phyloP scores from a whole-genome alignment of 2,329 filamentous ascomycete genomes.

The Colletotrichum tropicale region DNA sequence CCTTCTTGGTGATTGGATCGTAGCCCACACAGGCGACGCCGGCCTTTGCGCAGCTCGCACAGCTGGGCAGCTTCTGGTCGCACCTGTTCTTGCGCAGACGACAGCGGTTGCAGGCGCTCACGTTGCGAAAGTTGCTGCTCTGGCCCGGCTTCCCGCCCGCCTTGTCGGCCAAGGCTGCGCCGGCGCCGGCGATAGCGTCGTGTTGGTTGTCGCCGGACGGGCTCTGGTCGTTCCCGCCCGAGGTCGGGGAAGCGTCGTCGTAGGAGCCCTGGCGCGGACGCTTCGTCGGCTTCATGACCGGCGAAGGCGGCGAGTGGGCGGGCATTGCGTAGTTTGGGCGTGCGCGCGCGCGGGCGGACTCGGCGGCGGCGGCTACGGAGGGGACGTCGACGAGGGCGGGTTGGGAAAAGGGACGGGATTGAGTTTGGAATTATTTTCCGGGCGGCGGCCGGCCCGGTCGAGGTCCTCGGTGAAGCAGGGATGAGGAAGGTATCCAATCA shows the following conservation, averaged over 20 bases:
- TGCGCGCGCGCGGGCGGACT: neutral
- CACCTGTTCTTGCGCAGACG: slow-evolving; percentile 92
- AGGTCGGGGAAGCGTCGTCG: slow-evolving; percentile 36
- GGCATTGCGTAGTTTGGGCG: slow-evolving; percentile 39
- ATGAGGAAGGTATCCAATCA: neutral
- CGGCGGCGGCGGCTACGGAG: neutral
- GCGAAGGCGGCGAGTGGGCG: slow-evolving; percentile 52
- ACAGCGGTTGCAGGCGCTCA: slow-evolving; percentile 94
- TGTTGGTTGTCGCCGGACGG: slow-evolving; percentile 31
- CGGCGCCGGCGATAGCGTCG: slow-evolving; percentile 25
- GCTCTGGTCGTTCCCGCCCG: slow-evolving; percentile 40
- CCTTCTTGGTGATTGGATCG: slow-evolving; percentile 93
- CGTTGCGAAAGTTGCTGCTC: slow-evolving; percentile 78
- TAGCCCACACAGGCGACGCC: slow-evolving; percentile 91
- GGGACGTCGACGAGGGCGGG: neutral
- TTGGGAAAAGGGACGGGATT: neutral
- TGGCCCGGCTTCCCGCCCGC: slow-evolving; percentile 52
- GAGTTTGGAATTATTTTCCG: neutral
- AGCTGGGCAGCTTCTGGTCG: slow-evolving; percentile 90
- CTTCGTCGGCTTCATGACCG: slow-evolving; percentile 58
- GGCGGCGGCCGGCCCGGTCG: slow-evolving; percentile 1
- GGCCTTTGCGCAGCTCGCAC: slow-evolving; percentile 92
- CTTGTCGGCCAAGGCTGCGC: slow-evolving; percentile 31
- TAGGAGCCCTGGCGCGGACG: slow-evolving; percentile 61
- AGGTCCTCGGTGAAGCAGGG: neutral